Percentiles rank a stretch among this genome's conserved stretches.
Conservation (phyloP, 495 filamentous ascomycete genomes). For the Penicillium samsonianum region DNA sequence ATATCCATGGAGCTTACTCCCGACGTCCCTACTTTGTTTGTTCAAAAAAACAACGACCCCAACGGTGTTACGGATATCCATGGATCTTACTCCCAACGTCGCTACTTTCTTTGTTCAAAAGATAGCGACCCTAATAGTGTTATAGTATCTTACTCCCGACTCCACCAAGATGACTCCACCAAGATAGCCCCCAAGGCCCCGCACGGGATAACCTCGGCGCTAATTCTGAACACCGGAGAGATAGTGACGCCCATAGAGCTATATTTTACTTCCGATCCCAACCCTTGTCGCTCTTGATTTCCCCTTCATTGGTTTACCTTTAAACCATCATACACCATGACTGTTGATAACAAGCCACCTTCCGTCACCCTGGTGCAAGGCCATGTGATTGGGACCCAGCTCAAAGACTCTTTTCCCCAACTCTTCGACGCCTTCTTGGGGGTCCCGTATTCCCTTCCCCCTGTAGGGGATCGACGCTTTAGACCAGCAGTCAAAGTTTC, state of each 20-base stretch:
- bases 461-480: constrained; percentile 58
- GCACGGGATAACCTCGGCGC: constrained; percentile 18
- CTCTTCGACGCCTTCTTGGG: constrained; percentile 59
- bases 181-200: constrained; percentile 16
- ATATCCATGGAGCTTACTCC: too few species aligned
- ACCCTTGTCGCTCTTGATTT: constrained; percentile 4
- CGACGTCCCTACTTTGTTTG: too few species aligned
- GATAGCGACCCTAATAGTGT: too few species aligned
- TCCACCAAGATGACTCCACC: too few species aligned
- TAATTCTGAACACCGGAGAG: constrained; percentile 23
- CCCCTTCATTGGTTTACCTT: background rate
- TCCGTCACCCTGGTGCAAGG: constrained; percentile 54
- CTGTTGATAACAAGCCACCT: constrained; percentile 23
- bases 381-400: constrained; percentile 50
- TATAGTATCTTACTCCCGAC: too few species aligned
- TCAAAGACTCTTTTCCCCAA: constrained; percentile 43
- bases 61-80: too few species aligned
- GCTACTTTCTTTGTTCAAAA: too few species aligned
- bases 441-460: constrained; percentile 60
- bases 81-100: too few species aligned
- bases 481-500: constrained; percentile 44
- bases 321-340: constrained; percentile 10
- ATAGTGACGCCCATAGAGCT: constrained; percentile 1
- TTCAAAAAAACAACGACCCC: too few species aligned
- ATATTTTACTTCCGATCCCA: constrained; percentile 5